Percentiles rank a stretch among this genome's conserved stretches.
These are phyloP conservation scores for Przewalskia tangutica DNA, from an alignment of 257 asterid genomes.

Conservation along the genomic window DNA sequence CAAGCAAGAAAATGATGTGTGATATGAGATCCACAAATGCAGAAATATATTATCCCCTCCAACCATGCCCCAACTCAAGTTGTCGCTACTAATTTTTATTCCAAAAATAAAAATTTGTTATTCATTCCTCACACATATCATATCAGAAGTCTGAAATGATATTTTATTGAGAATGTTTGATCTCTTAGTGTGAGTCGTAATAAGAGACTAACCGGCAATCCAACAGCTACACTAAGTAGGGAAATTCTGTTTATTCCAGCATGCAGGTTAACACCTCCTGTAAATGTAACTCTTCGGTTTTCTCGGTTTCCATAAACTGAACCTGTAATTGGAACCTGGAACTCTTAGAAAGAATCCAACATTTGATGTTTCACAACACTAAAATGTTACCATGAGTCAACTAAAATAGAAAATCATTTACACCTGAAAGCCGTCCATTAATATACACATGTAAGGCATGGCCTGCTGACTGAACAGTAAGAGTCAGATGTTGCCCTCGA, in stretches of 20 bases:
- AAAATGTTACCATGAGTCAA: not conserved
- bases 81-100: not conserved
- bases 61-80: not conserved
- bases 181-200: not conserved
- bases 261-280: slow-evolving; percentile 44
- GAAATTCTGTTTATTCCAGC: slow-evolving; percentile 71
- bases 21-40: not conserved
- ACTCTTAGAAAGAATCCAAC: not conserved
- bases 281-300: slow-evolving; percentile 39
- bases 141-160: not conserved
- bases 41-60: not conserved
- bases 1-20: not conserved
- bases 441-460: slow-evolving; percentile 73
- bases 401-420: not conserved
- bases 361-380: not conserved
- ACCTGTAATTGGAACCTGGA: slow-evolving; percentile 33
- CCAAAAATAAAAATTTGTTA: not conserved
- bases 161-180: not conserved
- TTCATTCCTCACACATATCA: not conserved
- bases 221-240: slow-evolving; percentile 78
- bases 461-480: slow-evolving; percentile 67
- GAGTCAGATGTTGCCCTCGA: slow-evolving; percentile 41
- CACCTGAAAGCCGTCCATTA: slow-evolving; percentile 61
- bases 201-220: slow-evolving; percentile 59
- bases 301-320: slow-evolving; percentile 62